Evolutionary conservation across 179 eudicot genomes (phyloP).

Genomic region (Gypsophila paniculata): DNA sequence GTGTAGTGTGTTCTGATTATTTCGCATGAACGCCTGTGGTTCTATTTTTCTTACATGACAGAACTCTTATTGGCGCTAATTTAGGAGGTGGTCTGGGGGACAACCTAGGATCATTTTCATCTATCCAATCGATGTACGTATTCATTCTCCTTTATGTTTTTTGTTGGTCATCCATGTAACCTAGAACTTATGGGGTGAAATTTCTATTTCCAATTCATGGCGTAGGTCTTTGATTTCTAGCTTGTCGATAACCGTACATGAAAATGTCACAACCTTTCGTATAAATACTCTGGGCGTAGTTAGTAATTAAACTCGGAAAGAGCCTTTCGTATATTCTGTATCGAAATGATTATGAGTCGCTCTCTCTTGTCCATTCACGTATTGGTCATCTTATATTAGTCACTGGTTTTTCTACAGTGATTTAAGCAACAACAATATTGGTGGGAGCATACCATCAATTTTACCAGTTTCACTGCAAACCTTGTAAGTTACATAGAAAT

Average conservation of each 20-base stretch:
- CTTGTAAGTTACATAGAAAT: slow-evolving; percentile 48
- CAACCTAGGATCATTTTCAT: slow-evolving; percentile 65
- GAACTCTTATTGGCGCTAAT: slow-evolving; percentile 65
- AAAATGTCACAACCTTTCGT: not conserved
- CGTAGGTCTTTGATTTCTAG: not conserved
- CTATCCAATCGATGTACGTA: slow-evolving; percentile 60
- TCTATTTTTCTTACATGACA: slow-evolving; percentile 26
- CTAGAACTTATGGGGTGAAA: not conserved
- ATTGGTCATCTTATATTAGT: not conserved
- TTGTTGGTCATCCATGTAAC: not conserved
- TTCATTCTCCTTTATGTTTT: not conserved
- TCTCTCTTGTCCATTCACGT: slow-evolving; percentile 9
- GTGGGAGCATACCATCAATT: slow-evolving; percentile 77
- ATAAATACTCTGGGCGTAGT: not conserved
- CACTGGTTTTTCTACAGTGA: slow-evolving; percentile 45
- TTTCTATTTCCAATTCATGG: not conserved
- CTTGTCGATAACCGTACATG: not conserved
- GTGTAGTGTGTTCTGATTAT: not conserved
- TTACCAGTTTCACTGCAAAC: slow-evolving; percentile 65
- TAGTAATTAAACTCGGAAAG: not conserved
- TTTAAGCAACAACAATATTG: slow-evolving; percentile 76
- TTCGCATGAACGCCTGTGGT: not conserved
- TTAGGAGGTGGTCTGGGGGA: slow-evolving; percentile 82
- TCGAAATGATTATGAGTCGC: not conserved
- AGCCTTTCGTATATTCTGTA: not conserved